Base-by-base conservation (phyloP, 2,329 filamentous ascomycete species). In the Calonectria henricotiae region DNA sequence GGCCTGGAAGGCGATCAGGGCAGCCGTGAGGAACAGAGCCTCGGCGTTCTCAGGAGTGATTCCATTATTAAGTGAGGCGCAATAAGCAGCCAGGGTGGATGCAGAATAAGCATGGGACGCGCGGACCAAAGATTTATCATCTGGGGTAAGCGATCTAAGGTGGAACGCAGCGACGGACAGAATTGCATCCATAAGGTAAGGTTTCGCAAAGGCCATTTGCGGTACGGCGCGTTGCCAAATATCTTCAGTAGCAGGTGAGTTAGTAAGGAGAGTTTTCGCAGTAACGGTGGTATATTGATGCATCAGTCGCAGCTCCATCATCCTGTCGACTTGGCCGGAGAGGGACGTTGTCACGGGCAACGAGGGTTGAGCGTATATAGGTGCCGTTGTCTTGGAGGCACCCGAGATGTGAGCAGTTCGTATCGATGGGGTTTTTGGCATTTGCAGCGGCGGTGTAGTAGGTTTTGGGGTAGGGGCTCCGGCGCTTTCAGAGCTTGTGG, bases 1-100 rank as follows among this genome's bases (percentile, higher is more conserved):
- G 74, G 92, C 85, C 79, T 94, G 86, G 80, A 94, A 90, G 76
- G 92, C 84, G 78, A 94, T 89, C 75, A 92, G 83, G 2, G 89
- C 85, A 1, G 90, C 85, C 0, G 90, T 92, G 25, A 91, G 81
- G 74, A 92, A 92, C 1, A 92, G 83, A 0, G 89, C 85, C 77
- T 91, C 90, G 9, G 90, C 89, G 68, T 92, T 92, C 37, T 83
- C 80, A 37, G 87, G 84, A 35, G 86, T 88, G 68, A 91, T 89
- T 30, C 90, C 90, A 37, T 83, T 82, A 51, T 86, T 87, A 35
- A 92, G 82, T 0, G 86, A 85, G 2, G 85, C 83, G 70, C 89
- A 89, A 76, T 92, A 92, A 68, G 90, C 87, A 44, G 88, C 86
- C 46, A 92, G 82, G 3, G 89, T 89, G 13, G 90, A 90, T 4